phyloP scores from a whole-genome alignment of 176 grass and related monocot genomes.

The Alopecurus myosuroides region DNA sequence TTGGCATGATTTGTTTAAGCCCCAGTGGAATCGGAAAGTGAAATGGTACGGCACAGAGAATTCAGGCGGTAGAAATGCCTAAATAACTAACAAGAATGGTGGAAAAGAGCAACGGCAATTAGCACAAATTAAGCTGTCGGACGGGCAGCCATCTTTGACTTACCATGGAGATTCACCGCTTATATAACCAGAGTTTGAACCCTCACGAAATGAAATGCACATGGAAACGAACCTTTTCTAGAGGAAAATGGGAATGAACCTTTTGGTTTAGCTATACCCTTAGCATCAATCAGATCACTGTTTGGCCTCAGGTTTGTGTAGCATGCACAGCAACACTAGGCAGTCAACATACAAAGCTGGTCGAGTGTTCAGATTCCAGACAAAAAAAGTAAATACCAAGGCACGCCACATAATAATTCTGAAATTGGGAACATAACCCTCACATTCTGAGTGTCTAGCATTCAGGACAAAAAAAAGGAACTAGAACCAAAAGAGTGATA shows the following conservation, averaged over 20 bases:
- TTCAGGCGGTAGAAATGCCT: slow-evolving; percentile 21
- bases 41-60: slow-evolving; percentile 25
- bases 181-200: background rate
- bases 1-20: slow-evolving; percentile 21
- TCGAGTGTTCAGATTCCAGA: background rate
- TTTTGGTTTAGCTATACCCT: background rate
- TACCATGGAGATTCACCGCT: background rate
- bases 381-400: background rate
- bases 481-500: background rate
- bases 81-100: background rate
- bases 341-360: background rate
- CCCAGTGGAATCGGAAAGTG: slow-evolving; percentile 29
- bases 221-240: background rate
- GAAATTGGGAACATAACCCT: background rate
- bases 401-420: background rate
- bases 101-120: background rate
- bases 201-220: background rate
- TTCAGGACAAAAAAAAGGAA: background rate
- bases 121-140: slow-evolving; percentile 1
- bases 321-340: background rate
- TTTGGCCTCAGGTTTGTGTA: background rate
- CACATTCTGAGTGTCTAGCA: background rate
- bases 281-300: background rate
- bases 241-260: background rate
- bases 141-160: slow-evolving; percentile 25